These are phyloP conservation scores for Citrus glauca DNA, from an alignment of 345 rosid species.

Conservation along the genomic window DNA sequence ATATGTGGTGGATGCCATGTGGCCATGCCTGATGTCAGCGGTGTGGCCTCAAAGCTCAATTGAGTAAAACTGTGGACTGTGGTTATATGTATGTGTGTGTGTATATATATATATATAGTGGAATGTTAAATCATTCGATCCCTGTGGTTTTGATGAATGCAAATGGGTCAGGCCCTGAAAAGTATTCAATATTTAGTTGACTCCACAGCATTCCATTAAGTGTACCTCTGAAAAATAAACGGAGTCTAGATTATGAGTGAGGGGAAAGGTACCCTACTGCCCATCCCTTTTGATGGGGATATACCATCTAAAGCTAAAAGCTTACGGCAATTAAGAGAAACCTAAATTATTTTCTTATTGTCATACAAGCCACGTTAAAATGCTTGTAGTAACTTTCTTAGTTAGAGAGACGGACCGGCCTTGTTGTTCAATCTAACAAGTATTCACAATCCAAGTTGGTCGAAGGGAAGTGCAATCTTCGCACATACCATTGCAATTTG, in stretches of 20 bases:
- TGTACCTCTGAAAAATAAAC: constrained; percentile 7
- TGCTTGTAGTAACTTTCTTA: neutral
- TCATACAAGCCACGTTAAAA: neutral
- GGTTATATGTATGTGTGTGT: neutral
- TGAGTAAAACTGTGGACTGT: neutral
- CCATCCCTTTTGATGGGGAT: constrained; percentile 10
- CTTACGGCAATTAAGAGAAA: neutral
- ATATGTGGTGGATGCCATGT: too few species aligned
- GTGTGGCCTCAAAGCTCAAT: too few species aligned
- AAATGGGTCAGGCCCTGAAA: neutral
- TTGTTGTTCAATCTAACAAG: neutral
- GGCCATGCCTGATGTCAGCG: too few species aligned
- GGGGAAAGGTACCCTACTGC: too few species aligned
- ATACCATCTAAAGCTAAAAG: neutral
- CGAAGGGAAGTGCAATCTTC: too few species aligned
- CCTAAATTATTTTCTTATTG: neutral
- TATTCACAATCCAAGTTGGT: too few species aligned
- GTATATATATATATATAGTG: neutral
- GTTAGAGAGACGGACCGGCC: neutral
- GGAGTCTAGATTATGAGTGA: too few species aligned
- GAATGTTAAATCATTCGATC: constrained; percentile 18
- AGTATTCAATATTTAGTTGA: neutral
- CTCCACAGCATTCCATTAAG: constrained; percentile 15
- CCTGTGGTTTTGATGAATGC: neutral
- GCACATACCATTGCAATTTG: too few species aligned